phyloP scores from a whole-genome alignment of 2,329 filamentous ascomycete genomes.

The Tricladium varicosporioides region DNA sequence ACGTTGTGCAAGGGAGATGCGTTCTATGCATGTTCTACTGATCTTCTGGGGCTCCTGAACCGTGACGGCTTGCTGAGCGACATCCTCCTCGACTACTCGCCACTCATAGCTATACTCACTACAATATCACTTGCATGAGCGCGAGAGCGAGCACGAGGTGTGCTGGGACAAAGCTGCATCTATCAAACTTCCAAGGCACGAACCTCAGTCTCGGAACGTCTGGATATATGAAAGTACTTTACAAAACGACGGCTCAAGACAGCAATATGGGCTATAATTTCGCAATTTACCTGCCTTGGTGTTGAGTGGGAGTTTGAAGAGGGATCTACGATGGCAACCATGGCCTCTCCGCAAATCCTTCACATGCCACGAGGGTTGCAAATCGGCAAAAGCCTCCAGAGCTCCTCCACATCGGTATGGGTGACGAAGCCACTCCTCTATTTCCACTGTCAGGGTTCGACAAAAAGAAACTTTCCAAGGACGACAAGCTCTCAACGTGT shows the following conservation, averaged over 20 bases:
- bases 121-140: background rate
- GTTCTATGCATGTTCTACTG: conserved; percentile 24
- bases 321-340: background rate
- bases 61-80: background rate
- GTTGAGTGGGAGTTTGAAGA: background rate
- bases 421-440: too few species aligned
- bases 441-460: too few species aligned
- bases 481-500: background rate
- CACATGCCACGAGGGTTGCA: background rate
- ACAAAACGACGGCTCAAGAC: too few species aligned
- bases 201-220: background rate
- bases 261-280: too few species aligned
- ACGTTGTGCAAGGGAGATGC: conserved; percentile 8
- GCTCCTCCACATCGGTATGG: background rate
- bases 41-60: conserved; percentile 5
- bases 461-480: too few species aligned
- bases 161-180: too few species aligned
- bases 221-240: background rate
- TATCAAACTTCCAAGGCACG: too few species aligned
- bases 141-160: background rate
- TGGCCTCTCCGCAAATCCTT: background rate
- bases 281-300: background rate
- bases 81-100: background rate
- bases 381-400: background rate
- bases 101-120: background rate